phyloP scores from a whole-genome alignment of 495 filamentous ascomycete species.

The Talaromyces wortmannii region DNA sequence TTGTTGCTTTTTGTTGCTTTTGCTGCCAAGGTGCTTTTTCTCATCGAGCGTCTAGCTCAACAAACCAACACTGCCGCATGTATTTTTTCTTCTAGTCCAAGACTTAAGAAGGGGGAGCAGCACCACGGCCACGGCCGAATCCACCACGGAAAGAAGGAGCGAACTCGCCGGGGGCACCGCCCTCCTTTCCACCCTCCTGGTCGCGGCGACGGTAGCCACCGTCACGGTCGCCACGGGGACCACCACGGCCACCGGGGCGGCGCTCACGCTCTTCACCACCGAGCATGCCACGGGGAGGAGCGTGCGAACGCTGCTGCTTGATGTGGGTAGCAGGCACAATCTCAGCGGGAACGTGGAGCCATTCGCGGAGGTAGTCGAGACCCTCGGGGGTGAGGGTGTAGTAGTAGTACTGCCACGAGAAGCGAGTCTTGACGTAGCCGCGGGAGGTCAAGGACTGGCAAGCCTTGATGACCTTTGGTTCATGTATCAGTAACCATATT shows the following conservation, averaged over 20 bases:
- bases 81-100: no score
- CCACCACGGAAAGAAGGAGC: slow-evolving; percentile 93
- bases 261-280: slow-evolving; percentile 84
- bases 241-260: slow-evolving; percentile 60
- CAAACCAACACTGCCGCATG: neutral
- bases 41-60: neutral
- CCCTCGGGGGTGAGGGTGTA: slow-evolving; percentile 99
- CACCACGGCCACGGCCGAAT: slow-evolving; percentile 84
- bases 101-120: slow-evolving; percentile 52
- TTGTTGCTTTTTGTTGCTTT: slow-evolving; percentile 18
- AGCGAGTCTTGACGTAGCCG: slow-evolving; percentile 98
- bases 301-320: slow-evolving; percentile 99
- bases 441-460: slow-evolving; percentile 95
- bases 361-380: slow-evolving; percentile 99
- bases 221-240: slow-evolving; percentile 75
- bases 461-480: slow-evolving; percentile 81
- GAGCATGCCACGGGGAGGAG: slow-evolving; percentile 97
- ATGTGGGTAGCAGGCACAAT: slow-evolving; percentile 99
- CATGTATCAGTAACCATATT: slow-evolving; percentile 7
- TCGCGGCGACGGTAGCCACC: slow-evolving; percentile 89
- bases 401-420: slow-evolving; percentile 99
- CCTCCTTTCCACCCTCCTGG: slow-evolving; percentile 87
- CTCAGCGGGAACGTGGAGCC: slow-evolving; percentile 99
- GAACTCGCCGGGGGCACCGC: slow-evolving; percentile 90
- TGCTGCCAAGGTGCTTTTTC: no score